Evolutionary conservation across 202 grass and related monocot species (phyloP), one percentile per base, ranked within the genome.

Genomic region (Eragrostis tef): DNA sequence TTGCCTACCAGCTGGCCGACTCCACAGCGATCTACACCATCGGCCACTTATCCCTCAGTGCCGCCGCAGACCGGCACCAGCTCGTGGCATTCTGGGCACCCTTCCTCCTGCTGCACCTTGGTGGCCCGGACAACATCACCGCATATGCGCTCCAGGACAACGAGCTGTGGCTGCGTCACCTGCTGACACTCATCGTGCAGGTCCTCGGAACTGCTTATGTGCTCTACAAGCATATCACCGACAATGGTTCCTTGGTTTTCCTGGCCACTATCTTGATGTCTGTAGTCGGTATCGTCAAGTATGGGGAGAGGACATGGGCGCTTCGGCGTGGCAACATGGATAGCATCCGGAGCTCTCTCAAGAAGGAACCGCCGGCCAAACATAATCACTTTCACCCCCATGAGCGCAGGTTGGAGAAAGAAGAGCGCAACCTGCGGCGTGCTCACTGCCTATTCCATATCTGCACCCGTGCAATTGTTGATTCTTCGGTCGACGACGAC

Each of bases 41-140:
- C 5, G 84, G 69, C 2, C 13, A 60, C 46, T 80, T 90, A 13
- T 80, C 75, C 43, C 31, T 75, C 31, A 65, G 24, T 9, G 34
- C 17, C 13, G 22, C 27, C 11, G 14, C 64, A n/a, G 31, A 51
- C 21, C 50, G 20, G 42, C 34, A 71, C 48, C 64, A 75, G 46
- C 44, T 91, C 15, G 81, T 79, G 1, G 42, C 80, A 0, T 88
- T 93, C 71, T 93, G 88, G 91, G 77, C 91, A 9, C 79, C 87
- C 0, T 90, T 90, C 53, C 73, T 93, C 5, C 68, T 90, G 0
- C 56, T 93, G 0, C 91, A 90, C 63, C 85, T 90, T 6, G 70
- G 85, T 0, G 82, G 88, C 16, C 78, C 82, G 0, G 88, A 81
- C 31, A 73, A 76, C 9, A 93, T 86, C 59, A 80, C 74, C 2